These are phyloP conservation scores for Aureobasidium sp. DNA, from an alignment of 2,329 filamentous ascomycete genomes.

Conservation along the genomic window DNA sequence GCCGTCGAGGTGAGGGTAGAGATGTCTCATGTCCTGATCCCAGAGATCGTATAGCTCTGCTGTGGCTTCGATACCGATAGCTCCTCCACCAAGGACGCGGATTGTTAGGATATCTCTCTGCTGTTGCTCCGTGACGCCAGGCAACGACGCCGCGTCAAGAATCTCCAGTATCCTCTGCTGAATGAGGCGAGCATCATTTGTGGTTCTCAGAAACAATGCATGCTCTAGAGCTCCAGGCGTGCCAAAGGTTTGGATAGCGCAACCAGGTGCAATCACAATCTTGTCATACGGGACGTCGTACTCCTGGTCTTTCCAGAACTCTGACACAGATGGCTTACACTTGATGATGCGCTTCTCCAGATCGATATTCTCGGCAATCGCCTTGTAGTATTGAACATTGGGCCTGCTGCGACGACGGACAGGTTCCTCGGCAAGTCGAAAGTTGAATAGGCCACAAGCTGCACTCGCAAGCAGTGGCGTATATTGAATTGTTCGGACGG, in stretches of 20 bases:
- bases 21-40: constrained; percentile 31
- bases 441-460: constrained; percentile 40
- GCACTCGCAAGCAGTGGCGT: constrained; percentile 41
- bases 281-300: constrained; percentile 39
- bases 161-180: constrained; percentile 33
- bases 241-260: constrained; percentile 35
- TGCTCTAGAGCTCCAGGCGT: constrained; percentile 36
- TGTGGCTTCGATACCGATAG: constrained; percentile 38
- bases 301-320: constrained; percentile 26
- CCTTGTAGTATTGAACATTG: constrained; percentile 34
- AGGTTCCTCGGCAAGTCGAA: constrained; percentile 40
- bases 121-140: constrained; percentile 24
- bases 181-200: constrained; percentile 30
- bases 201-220: constrained; percentile 34
- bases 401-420: constrained; percentile 31
- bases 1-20: constrained; percentile 36
- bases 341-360: constrained; percentile 29
- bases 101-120: constrained; percentile 33
- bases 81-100: constrained; percentile 37
- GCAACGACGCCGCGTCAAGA: constrained; percentile 32
- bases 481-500: constrained; percentile 37
- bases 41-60: constrained; percentile 40
- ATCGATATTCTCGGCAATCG: constrained; percentile 34
- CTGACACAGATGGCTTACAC: constrained; percentile 30
- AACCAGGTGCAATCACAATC: constrained; percentile 38